Percentiles rank a stretch among this genome's conserved stretches.
Evolutionary conservation across 148 eudicot genomes (phyloP).

Genomic region (Spergularia bocconei): DNA sequence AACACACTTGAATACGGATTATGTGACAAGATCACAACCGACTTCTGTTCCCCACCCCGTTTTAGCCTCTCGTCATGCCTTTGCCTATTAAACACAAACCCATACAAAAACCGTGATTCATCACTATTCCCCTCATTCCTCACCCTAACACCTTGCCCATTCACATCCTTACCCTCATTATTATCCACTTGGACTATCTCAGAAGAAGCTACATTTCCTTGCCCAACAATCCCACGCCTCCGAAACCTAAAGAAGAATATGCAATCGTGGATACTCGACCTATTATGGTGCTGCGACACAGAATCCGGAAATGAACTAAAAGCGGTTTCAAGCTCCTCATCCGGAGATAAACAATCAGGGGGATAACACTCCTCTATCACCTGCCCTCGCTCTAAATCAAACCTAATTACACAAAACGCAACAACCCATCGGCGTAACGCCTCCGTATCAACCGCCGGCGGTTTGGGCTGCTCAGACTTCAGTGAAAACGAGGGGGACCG

Average conservation of each 20-base stretch:
- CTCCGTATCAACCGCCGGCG: conserved; percentile 52
- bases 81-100: conserved; percentile 95
- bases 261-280: conserved; percentile 85
- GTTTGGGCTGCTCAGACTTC: conserved; percentile 44
- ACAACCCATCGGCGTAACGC: conserved; percentile 71
- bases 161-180: conserved; percentile 16
- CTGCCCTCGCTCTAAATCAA: conserved; percentile 97
- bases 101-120: conserved; percentile 56
- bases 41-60: conserved; percentile 97
- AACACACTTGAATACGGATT: conserved; percentile 82
- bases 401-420: conserved; percentile 79
- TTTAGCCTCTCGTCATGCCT: conserved; percentile 95
- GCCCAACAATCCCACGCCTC: conserved; percentile 35
- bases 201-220: conserved; percentile 29
- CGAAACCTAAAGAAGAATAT: conserved; percentile 84
- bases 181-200: conserved; percentile 44
- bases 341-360: conserved; percentile 56
- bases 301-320: conserved; percentile 96
- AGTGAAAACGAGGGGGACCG: conserved; percentile 71
- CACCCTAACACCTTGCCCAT: conserved; percentile 16
- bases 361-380: conserved; percentile 92
- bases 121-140: conserved; percentile 17
- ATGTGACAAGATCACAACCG: conserved; percentile 88
- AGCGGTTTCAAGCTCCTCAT: conserved; percentile 81
- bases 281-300: conserved; percentile 79